Conservation (phyloP, 176 grass and related monocot genomes). For the Eremochloa ophiuroides region DNA sequence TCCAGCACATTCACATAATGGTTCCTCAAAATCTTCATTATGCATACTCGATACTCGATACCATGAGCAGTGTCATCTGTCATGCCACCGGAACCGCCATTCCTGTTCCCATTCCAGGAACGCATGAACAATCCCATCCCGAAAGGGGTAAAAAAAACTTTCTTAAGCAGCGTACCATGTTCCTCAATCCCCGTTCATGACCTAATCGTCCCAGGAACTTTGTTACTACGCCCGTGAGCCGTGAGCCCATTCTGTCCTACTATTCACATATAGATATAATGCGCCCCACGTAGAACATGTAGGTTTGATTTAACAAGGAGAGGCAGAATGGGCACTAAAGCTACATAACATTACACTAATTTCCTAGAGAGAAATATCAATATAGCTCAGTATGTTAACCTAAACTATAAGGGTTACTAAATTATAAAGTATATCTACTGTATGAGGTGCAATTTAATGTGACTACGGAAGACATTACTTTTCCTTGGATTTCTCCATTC, state of each 20-base stretch:
- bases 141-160: background rate
- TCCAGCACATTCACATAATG: slow-evolving; percentile 14
- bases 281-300: background rate
- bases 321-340: background rate
- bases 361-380: background rate
- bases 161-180: background rate
- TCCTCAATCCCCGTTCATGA: background rate
- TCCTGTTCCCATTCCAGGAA: background rate
- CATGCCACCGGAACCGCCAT: background rate
- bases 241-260: background rate
- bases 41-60: background rate
- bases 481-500: slow-evolving; percentile 4
- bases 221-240: background rate
- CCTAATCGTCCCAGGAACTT: background rate
- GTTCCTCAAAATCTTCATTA: background rate
- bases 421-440: slow-evolving; percentile 2
- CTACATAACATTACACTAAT: background rate
- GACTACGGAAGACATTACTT: background rate
- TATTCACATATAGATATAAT: slow-evolving; percentile 14
- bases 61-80: background rate
- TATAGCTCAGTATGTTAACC: slow-evolving; percentile 4
- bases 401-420: background rate
- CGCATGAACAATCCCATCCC: background rate
- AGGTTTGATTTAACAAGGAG: background rate
- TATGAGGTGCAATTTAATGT: background rate